Percentiles rank a stretch among this genome's conserved stretches.
phyloP scores from a whole-genome alignment of 148 eudicot species.

The Pharnaceum exiguum region DNA sequence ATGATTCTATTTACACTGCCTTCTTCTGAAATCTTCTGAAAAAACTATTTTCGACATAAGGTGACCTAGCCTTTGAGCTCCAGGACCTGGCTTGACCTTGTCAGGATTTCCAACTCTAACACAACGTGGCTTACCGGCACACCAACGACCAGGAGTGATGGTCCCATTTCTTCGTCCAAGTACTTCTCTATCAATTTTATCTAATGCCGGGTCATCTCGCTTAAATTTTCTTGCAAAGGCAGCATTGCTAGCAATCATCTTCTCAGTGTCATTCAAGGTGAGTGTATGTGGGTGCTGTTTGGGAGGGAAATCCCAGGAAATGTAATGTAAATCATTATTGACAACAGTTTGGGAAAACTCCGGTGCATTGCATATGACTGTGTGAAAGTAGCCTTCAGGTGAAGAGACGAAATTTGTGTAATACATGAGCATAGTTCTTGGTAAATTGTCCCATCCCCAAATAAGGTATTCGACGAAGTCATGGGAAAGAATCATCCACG shows the following conservation, averaged over 20 bases:
- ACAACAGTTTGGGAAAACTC: conserved; percentile 54
- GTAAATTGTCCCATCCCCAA: conserved; percentile 98
- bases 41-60: conserved; percentile 47
- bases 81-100: conserved; percentile 64
- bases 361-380: conserved; percentile 79
- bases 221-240: conserved; percentile 85
- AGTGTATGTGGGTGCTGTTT: conserved; percentile 80
- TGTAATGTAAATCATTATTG: conserved; percentile 91
- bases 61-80: conserved; percentile 57
- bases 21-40: conserved; percentile 24
- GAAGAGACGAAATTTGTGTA: conserved; percentile 87
- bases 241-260: conserved; percentile 63
- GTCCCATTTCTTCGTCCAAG: conserved; percentile 58
- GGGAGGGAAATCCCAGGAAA: conserved; percentile 89
- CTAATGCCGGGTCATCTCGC: conserved; percentile 54
- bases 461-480: conserved; percentile 75
- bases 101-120: conserved; percentile 49
- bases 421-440: conserved; percentile 87
- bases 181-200: conserved; percentile 58
- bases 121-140: conserved; percentile 59
- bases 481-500: conserved; percentile 90
- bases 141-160: conserved; percentile 94
- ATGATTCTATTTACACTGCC: conserved; percentile 61
- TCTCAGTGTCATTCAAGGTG: conserved; percentile 42
- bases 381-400: conserved; percentile 93